Base-by-base conservation (phyloP, 208 protist genomes). In the Leptomonas pyrrhocoris region DNA sequence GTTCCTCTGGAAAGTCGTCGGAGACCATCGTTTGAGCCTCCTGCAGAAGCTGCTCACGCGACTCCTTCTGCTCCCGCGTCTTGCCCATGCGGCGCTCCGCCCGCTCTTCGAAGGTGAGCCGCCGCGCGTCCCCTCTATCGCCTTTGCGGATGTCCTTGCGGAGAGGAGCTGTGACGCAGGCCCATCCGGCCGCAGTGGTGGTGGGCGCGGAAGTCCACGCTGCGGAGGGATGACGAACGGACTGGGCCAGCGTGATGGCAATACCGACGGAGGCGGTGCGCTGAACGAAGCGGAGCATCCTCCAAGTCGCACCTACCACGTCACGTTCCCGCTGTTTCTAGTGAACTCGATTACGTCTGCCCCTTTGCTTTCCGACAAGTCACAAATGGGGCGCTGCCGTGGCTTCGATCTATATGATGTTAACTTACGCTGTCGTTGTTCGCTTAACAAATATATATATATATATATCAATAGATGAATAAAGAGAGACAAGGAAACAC, bases 81-180 rank as follows among this genome's bases (percentile, higher is more conserved):
- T 90, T 94, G 27, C 88, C 88, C 75, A 71, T 83, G 40, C 88
- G 85, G 8, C 90, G 85, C 71, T 94, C 88, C 23, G 90, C 79
- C 1, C 90, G 80, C 65, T 96, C 88, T 23, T 89, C 88, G 64
- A 96, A 96, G n/a, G 90, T 89, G 27, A 96, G 75, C 15, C 90
- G 88, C 1, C 90, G 83, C 1, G 86, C 48, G 15, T 93, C 86
- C 7, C 90, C 90, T 23, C 86, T 75, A 67, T 96, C 90, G 25
- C 77, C 66, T 31, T 83, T 81, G 28, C 80, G 86, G 19, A 93
- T 62, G 67, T 96, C 90, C 49, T 94, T 96, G 19, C 2, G 64
- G 21, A 76, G 36, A 12, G 68, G 40, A 11, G 25, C 18, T 0
- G 87, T 85, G 36, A 48, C 18, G 8, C 64, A 51, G 54, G 61